These are phyloP conservation scores for Gossypioides kirkii DNA, from an alignment of 345 rosid species.

Conservation along the genomic window DNA sequence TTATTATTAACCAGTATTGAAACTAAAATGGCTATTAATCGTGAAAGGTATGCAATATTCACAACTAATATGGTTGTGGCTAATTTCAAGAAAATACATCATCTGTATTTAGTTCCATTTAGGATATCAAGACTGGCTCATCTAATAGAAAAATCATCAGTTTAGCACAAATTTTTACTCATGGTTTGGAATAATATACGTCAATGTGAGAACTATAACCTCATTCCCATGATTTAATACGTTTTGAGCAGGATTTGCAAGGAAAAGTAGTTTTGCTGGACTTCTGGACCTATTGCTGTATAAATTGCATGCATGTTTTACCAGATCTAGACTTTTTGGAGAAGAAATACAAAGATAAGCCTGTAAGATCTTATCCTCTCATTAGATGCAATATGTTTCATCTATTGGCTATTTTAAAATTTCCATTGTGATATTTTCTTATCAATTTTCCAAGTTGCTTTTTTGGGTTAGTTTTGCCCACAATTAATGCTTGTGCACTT, in stretches of 20 bases:
- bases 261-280: slow-evolving; percentile 94
- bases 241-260: slow-evolving; percentile 61
- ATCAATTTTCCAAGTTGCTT: not conserved
- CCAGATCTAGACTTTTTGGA: slow-evolving; percentile 89
- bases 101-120: not conserved
- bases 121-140: not conserved
- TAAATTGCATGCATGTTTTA: slow-evolving; percentile 90
- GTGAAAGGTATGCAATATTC: not conserved
- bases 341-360: slow-evolving; percentile 79
- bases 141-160: not conserved
- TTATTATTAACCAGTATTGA: not conserved
- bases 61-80: not conserved
- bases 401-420: not conserved
- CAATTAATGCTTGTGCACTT: not conserved
- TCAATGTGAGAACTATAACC: not conserved
- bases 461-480: not conserved
- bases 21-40: not conserved
- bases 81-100: not conserved
- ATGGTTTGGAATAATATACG: not conserved
- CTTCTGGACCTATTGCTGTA: slow-evolving; percentile 97
- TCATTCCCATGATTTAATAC: slow-evolving; percentile 3
- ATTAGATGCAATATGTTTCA: not conserved
- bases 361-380: slow-evolving; percentile 41
- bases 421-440: slow-evolving; percentile 1
- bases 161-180: not conserved